Evolutionary conservation across 2,329 filamentous ascomycete species (phyloP).

Genomic region (Herpotrichia juniperi): DNA sequence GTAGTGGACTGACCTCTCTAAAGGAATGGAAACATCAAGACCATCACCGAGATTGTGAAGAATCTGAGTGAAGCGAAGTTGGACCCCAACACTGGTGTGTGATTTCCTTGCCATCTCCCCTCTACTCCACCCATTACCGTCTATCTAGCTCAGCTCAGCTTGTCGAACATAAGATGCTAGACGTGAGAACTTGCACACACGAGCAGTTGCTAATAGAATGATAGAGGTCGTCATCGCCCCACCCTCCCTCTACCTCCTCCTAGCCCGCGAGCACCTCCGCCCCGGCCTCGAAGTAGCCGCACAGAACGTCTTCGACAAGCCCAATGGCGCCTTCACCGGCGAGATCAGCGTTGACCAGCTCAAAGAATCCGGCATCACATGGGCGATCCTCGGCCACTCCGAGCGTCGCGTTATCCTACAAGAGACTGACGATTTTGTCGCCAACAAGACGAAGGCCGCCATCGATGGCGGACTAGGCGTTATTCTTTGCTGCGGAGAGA

Average conservation of each 20-base stretch:
- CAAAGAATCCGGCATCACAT: slow-evolving; percentile 84
- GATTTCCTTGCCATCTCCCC: background rate
- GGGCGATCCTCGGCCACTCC: slow-evolving; percentile 92
- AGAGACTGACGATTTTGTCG: slow-evolving; percentile 84
- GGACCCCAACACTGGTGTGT: slow-evolving; percentile 74
- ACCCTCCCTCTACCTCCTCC: slow-evolving; percentile 86
- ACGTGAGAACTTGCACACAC: no score
- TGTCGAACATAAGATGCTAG: no score
- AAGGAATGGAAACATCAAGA: slow-evolving; percentile 92
- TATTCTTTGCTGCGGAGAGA: slow-evolving; percentile 98
- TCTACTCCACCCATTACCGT: no score
- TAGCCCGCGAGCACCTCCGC: slow-evolving; percentile 79
- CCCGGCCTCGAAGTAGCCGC: slow-evolving; percentile 82
- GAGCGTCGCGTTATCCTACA: slow-evolving; percentile 90
- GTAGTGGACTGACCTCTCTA: slow-evolving; percentile 23
- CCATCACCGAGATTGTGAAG: slow-evolving; percentile 88
- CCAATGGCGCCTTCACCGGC: slow-evolving; percentile 94
- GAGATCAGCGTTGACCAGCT: slow-evolving; percentile 94
- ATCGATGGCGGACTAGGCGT: slow-evolving; percentile 85
- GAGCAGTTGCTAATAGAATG: no score
- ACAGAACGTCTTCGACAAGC: slow-evolving; percentile 98
- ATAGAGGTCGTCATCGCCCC: slow-evolving; percentile 94
- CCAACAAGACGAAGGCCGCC: slow-evolving; percentile 92
- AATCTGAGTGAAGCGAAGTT: slow-evolving; percentile 87
- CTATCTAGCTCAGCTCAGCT: no score